phyloP scores from a whole-genome alignment of 2,329 filamentous ascomycete genomes.

The Amauroascus niger region DNA sequence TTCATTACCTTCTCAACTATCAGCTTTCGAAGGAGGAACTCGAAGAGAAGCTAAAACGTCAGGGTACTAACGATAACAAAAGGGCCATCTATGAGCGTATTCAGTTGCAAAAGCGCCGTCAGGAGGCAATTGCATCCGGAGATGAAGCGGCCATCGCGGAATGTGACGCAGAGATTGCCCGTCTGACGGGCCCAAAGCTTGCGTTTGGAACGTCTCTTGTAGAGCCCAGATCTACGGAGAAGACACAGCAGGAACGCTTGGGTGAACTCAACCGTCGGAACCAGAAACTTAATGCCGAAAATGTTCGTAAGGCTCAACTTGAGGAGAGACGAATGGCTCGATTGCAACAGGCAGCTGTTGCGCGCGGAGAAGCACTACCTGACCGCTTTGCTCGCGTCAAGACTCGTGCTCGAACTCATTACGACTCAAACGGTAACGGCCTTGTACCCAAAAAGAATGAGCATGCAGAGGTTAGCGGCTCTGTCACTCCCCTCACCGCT shows the following conservation, averaged over 20 bases:
- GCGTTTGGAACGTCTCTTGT: constrained; percentile 61
- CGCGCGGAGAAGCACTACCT: constrained; percentile 52
- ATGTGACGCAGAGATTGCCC: constrained; percentile 42
- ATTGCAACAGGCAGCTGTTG: constrained; percentile 51
- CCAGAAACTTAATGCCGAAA: constrained; percentile 72
- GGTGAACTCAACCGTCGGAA: constrained; percentile 77
- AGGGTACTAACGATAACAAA: constrained; percentile 57
- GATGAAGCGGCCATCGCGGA: constrained; percentile 49
- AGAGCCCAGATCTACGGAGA: constrained; percentile 46
- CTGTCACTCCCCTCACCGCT: constrained; percentile 43
- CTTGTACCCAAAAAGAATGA: constrained; percentile 36
- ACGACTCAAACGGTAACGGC: constrained; percentile 49
- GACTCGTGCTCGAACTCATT: constrained; percentile 58
- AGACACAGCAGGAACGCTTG: constrained; percentile 68
- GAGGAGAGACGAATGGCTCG: constrained; percentile 61
- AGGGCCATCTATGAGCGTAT: constrained; percentile 59
- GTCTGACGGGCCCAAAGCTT: constrained; percentile 49
- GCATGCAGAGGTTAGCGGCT: constrained; percentile 38
- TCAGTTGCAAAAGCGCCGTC: constrained; percentile 54
- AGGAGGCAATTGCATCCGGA: constrained; percentile 55
- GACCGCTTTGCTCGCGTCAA: constrained; percentile 51
- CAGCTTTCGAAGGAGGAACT: constrained; percentile 77
- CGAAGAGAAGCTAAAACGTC: constrained; percentile 63
- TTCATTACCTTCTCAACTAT: constrained; percentile 69
- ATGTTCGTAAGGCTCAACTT: constrained; percentile 81